Base-by-base conservation (phyloP, 2,329 filamentous ascomycete genomes). In the Sporothrix pseudoabietina region DNA sequence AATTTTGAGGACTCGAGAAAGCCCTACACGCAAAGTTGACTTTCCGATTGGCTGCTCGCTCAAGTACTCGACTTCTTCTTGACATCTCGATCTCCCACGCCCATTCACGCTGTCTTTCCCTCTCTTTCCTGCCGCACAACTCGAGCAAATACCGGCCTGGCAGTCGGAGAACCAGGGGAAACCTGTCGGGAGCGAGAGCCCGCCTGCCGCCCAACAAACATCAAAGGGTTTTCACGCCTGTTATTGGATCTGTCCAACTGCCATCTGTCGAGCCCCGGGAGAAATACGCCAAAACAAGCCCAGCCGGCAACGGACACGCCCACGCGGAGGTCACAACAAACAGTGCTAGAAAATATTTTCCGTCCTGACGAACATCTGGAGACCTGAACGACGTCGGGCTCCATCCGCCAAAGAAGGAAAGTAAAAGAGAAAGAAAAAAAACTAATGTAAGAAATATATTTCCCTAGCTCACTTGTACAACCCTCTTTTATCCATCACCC, bases 371-470 rank as follows among this genome's bases (percentile, higher is more conserved):
- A 35, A 19, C 49, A 30, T 70, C 68, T 44, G 35, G 52, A 39
- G 35, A 54, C n/a, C 35, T 44, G 35, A 70, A 30, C 32, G 22
- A 44, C 49, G 14, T 70, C 22, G 7, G 35, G 35, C 32, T 30
- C 19, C 66, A 26, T 69, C 35, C 44, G 19, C 47, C 66, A 39
- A 57, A 59, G 5, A 39, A 16, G 19, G 39, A 35, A 22, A 26
- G 32, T 14, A 12, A 22, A 66, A 66, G n/a, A 32, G 14, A 32
- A 44, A 26, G 26, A 26, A 26, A 70, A 30, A 57, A 57, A 30
- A 55, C 49, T 44, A 70, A 55, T 57, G 49, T 68, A 68, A 68
- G 65, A 68, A 68, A 52, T n/a, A 68, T 16, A 26, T 26, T 41
- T 52, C 32, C 47, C 47, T 55, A 54, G 47, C 32, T 52, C 47